phyloP scores from a whole-genome alignment of 2,329 filamentous ascomycete species.

The Colletotrichum lini region DNA sequence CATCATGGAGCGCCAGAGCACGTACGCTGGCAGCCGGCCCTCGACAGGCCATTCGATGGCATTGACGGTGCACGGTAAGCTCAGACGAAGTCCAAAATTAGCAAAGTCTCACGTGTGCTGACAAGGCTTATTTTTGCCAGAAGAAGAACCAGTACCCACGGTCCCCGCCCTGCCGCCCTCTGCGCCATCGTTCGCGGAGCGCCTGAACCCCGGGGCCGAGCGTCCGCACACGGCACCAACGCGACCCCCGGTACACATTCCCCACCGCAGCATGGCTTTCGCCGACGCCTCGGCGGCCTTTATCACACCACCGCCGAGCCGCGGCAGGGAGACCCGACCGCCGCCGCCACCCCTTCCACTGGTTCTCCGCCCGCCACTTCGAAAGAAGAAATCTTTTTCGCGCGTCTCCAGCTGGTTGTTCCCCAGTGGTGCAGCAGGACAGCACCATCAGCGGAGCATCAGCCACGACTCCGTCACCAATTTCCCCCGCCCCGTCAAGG shows the following conservation, averaged over 20 bases:
- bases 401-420: constrained; percentile 73
- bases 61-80: constrained; percentile 37
- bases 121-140: constrained; percentile 47
- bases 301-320: constrained; percentile 47
- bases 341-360: constrained; percentile 71
- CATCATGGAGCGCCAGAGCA: constrained; percentile 72
- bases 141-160: constrained; percentile 66
- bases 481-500: constrained; percentile 65
- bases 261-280: constrained; percentile 49
- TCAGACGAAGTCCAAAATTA: constrained; percentile 17
- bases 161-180: constrained; percentile 71
- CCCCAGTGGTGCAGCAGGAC: constrained; percentile 52
- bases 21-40: constrained; percentile 67
- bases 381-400: constrained; percentile 78
- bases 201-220: constrained; percentile 61
- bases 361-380: constrained; percentile 70
- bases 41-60: constrained; percentile 63
- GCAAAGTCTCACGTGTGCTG: constrained; percentile 24
- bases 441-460: constrained; percentile 55
- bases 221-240: constrained; percentile 53
- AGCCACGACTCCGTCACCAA: constrained; percentile 69
- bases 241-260: constrained; percentile 52
- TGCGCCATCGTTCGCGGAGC: constrained; percentile 71
- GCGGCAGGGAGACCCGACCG: constrained; percentile 52
- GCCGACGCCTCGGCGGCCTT: constrained; percentile 52